These are phyloP conservation scores for Xylaria grammica DNA, from an alignment of 495 filamentous ascomycete species.

Conservation along the genomic window DNA sequence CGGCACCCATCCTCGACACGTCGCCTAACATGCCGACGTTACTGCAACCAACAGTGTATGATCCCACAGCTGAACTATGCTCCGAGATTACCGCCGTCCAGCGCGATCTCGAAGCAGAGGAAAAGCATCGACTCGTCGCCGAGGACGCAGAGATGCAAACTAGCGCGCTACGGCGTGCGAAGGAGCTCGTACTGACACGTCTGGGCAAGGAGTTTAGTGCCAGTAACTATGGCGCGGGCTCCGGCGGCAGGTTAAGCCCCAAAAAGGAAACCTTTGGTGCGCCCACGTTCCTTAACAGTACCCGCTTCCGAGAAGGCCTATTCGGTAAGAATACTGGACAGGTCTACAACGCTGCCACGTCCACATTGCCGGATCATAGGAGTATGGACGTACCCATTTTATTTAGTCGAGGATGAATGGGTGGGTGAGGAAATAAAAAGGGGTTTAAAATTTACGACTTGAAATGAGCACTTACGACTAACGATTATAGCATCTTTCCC, in stretches of 20 bases:
- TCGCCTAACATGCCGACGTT: constrained; percentile 44
- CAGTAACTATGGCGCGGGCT: constrained; percentile 9
- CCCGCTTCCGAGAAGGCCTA: constrained; percentile 46
- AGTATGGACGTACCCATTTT: constrained; percentile 57
- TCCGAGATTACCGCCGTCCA: constrained; percentile 50
- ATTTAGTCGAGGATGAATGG: constrained; percentile 48
- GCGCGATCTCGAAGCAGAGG: constrained; percentile 47
- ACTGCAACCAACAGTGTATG: constrained; percentile 52
- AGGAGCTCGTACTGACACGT: constrained; percentile 52
- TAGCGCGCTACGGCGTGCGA: constrained; percentile 49
- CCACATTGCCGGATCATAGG: constrained; percentile 33
- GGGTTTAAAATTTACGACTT: constrained; percentile 12
- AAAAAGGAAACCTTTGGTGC: constrained; percentile 33
- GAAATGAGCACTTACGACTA: constrained; percentile 22
- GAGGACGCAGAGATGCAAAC: constrained; percentile 47
- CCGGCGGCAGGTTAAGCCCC: constrained; percentile 18
- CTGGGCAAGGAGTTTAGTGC: constrained; percentile 48
- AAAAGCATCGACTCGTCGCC: constrained; percentile 41
- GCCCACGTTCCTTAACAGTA: constrained; percentile 35
- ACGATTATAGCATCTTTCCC: constrained; percentile 17
- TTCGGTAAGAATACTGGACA: constrained; percentile 45
- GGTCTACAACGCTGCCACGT: constrained; percentile 22
- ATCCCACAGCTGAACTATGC: constrained; percentile 44
- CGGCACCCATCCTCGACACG: constrained; percentile 50
- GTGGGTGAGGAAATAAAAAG: constrained; percentile 9